These are phyloP conservation scores for Colletotrichum caudatum DNA, from an alignment of 2,329 filamentous ascomycete species.

Conservation along the genomic window DNA sequence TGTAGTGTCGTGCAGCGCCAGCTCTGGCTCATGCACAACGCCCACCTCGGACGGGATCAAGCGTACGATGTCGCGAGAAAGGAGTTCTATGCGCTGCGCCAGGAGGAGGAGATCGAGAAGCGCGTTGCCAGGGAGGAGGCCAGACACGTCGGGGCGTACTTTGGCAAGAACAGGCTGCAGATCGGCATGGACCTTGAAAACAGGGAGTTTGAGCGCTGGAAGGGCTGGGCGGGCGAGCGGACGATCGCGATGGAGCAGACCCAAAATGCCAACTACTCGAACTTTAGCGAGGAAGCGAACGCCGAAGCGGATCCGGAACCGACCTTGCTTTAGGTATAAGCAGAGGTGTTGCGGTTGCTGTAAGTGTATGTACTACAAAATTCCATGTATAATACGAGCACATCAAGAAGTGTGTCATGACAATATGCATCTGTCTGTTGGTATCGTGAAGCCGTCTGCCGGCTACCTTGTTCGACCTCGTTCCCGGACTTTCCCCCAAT, in stretches of 20 bases:
- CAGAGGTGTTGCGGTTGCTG: not conserved
- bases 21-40: constrained; percentile 81
- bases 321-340: constrained; percentile 4
- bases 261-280: constrained; percentile 57
- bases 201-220: constrained; percentile 84
- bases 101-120: constrained; percentile 83
- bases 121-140: constrained; percentile 92
- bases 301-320: constrained; percentile 45
- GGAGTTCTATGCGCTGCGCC: constrained; percentile 89
- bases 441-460: too few species aligned
- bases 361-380: constrained; percentile 36
- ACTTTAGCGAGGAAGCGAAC: constrained; percentile 55
- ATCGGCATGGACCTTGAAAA: constrained; percentile 88
- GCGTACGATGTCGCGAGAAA: constrained; percentile 90
- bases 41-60: constrained; percentile 68
- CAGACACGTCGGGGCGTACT: constrained; percentile 85
- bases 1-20: constrained; percentile 91
- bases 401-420: constrained; percentile 8
- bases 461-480: not conserved
- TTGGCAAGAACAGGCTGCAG: constrained; percentile 81
- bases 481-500: not conserved
- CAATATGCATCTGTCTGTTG: not conserved
- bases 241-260: constrained; percentile 56
- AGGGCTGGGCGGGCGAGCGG: constrained; percentile 75
- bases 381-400: constrained; percentile 42